phyloP scores from a whole-genome alignment of 306 rosid genomes.

The Leucaena leucocephala region DNA sequence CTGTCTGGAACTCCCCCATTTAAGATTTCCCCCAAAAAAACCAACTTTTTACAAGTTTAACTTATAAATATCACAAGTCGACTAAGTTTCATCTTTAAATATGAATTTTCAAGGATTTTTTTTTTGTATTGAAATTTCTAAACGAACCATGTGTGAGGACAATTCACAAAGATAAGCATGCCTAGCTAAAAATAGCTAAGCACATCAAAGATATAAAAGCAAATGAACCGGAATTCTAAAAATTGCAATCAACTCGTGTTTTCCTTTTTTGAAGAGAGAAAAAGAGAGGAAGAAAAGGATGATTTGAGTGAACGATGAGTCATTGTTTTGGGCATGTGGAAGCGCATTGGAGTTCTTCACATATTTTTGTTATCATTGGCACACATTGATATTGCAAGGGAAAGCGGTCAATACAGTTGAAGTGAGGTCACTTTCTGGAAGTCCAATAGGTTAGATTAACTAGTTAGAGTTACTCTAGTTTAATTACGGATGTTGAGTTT shows the following conservation, averaged over 20 bases:
- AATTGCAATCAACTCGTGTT: not conserved
- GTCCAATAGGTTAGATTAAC: too few species aligned
- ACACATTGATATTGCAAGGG: too few species aligned
- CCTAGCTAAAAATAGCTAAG: slow-evolving; percentile 4
- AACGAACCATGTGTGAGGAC: too few species aligned
- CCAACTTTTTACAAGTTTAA: too few species aligned
- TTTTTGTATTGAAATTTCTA: too few species aligned
- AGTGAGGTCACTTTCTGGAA: too few species aligned
- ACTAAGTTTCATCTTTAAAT: too few species aligned
- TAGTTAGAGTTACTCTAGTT: too few species aligned
- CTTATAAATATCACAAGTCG: too few species aligned
- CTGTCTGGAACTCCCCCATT: slow-evolving; percentile 23
- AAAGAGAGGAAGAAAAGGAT: not conserved
- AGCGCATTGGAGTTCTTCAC: not conserved
- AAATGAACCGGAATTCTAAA: not conserved
- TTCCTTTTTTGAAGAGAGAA: not conserved
- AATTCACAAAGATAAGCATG: not conserved
- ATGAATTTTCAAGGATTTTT: too few species aligned
- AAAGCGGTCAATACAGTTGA: slow-evolving; percentile 15
- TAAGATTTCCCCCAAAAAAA: too few species aligned
- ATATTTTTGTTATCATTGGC: not conserved
- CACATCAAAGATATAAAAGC: not conserved
- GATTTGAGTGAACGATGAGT: not conserved
- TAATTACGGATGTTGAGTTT: too few species aligned
- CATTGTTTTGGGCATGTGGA: slow-evolving; percentile 1